Base-by-base conservation (phyloP, 129 eudicot species). In the Helianthus annuus region DNA sequence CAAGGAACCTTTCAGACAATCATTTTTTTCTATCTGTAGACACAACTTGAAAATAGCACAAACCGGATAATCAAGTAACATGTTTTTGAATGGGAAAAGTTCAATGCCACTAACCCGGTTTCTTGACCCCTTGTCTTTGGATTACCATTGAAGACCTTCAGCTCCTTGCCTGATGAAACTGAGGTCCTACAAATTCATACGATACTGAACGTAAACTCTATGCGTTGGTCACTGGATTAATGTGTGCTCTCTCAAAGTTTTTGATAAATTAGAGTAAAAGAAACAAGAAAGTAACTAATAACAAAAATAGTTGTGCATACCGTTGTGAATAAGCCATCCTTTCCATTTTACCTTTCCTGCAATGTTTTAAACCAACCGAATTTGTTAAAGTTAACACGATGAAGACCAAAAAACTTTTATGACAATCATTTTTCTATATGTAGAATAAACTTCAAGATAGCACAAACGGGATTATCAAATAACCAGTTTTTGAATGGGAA, bases 331-430 rank as follows among this genome's bases (percentile, higher is more conserved):
- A 40, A 48, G 44, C 24, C 19, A 42, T 49, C 64, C 34, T 69
- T 64, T 68, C 74, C 60, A 45, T 42, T 77, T 78, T 85, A 66
- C 75, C 63, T 77, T 71, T 82, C 88, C 87, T 80, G 86, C 76
- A 77, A 52, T 69, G 13, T 72, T 46, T 22, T 45, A 38, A 19
- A 73, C 22, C 40, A 82, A 27, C 74, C 3, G 38, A 63, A 39
- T 10, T 71, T 48, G 72, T 58, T 73, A 40, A 17, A 46, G 71
- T 53, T 10, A 32, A 69, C 71, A 22, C 15, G 44, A 24, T 54
- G 39, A 45, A 70, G 54, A 19, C 34, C 12, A 5, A 29, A 56
- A 19, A 76, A 54, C 29, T 29, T 59, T 61, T 62, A 32, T 45
- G 59, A 55, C 14, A 42, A 66, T 14, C 24, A 61, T 71, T 64